Base-by-base conservation (phyloP, 768 basidiomycete species). In the Solioccasus polychromus region DNA sequence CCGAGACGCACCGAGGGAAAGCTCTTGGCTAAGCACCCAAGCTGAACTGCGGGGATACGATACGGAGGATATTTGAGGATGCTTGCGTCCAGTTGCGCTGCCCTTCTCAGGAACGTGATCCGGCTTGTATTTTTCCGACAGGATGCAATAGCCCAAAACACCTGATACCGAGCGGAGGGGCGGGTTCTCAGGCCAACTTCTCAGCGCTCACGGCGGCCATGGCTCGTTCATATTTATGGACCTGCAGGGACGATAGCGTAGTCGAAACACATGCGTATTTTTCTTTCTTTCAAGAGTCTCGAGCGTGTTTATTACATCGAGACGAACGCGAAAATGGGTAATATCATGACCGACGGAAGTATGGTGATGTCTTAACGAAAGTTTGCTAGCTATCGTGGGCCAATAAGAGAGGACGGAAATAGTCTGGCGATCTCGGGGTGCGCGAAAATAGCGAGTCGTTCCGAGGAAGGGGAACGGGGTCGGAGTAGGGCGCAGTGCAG, bases 371-470 rank as follows among this genome's bases (percentile, higher is more conserved):
- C 18, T 15, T 6, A 44, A 34, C 7, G 24, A 28, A 32, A 29
- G 32, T 28, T 37, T n/a, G 24, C 20, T 28, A 23, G 38, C 15
- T 25, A 45, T 31, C 46, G 40, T 45, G 46, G 32, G 32, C 53
- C 45, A 56, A 56, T 51, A 35, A 24, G 28, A 26, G 39, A 0
- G 12, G 28, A 47, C 31, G 30, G 28, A 44, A 52, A 44, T 44
- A 54, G 42, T 37, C 42, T 40, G 45, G 38, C 42, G 48, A 53
- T 52, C 47, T 59, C 48, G 48, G 45, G n/a, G 38, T 19, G 52
- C 42, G 32, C 36, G 42, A 56, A 50, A 47, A 48, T 35, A 31
- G 54, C 39, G 26, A 39, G 39, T 42, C 15, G 37, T 41, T 35
- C 49, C 42, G 25, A 46, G 44, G 35, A 46, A 44, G 45, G 53